These are phyloP conservation scores for Mentha longifolia DNA, from an alignment of 257 asterid species.

Conservation along the genomic window DNA sequence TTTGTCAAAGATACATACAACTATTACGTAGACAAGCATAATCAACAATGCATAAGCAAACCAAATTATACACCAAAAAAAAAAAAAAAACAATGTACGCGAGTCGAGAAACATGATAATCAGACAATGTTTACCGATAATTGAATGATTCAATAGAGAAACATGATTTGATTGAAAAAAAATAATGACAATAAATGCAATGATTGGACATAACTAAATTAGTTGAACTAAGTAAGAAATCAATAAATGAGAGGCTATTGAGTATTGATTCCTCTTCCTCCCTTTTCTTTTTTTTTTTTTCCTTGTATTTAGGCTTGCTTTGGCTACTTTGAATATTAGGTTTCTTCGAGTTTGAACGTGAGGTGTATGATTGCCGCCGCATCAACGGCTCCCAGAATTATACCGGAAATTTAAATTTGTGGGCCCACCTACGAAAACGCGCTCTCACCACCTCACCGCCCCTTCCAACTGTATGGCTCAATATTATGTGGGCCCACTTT, in stretches of 20 bases:
- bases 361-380: constrained; percentile 50
- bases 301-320: constrained; percentile 11
- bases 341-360: constrained; percentile 46
- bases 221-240: constrained; percentile 11
- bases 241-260: constrained; percentile 22
- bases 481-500: constrained; percentile 44
- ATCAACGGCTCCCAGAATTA: constrained; percentile 51
- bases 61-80: no score
- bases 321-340: constrained; percentile 15
- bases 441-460: constrained; percentile 39
- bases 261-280: not conserved
- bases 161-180: not conserved
- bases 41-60: no score
- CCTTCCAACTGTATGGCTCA: not conserved
- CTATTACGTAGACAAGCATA: no score
- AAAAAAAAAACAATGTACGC: no score
- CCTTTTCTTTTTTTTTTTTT: not conserved
- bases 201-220: constrained; percentile 24
- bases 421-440: constrained; percentile 39
- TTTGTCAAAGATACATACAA: no score
- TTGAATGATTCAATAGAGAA: no score
- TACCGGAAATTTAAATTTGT: constrained; percentile 31
- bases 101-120: no score
- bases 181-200: constrained; percentile 18
- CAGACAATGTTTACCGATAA: no score